Evolutionary conservation across 352 stramenopile species (phyloP), one percentile per base, ranked within the genome.

Genomic region (Phytophthora syringae): DNA sequence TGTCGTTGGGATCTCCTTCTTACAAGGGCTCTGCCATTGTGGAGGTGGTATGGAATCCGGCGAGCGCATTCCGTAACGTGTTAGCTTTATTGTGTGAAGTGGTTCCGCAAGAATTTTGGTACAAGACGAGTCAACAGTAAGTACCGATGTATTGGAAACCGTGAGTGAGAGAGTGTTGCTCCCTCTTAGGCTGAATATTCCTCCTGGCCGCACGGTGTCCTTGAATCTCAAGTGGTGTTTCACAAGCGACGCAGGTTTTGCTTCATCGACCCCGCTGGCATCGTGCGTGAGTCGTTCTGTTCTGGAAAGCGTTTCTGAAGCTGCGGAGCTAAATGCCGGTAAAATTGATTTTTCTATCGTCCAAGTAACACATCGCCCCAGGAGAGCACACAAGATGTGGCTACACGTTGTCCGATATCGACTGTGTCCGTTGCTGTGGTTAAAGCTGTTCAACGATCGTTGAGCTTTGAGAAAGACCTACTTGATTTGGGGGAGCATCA

Each of bases 401-500:
- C 52, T n/a, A 62, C 57, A 32, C 52, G 32, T 28, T 51, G 34
- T 49, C 61, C 58, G 20, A 51, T 72, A 21, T 76, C 80, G 2
- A 68, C 67, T 5, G 47, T 95, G n/a, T 63, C 81, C 12, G 79
- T 95, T 32, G 76, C 64, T 28, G 34, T 96, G 18, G 72, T 90
- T 21, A 96, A 94, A 67, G 69, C 82, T 25, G 70, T 81, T 6
- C 87, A 90, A 25, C 64, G 74, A 36, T 91, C 85, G 20, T 64
- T 96, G 6, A 77, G 76, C 37, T 67, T 94, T n/a, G 85, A 95
- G 15, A 59, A 63, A 3, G 85, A 90, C n/a, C 49, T 63, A 7
- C 55, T 96, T 37, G 85, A 96, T 60, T 76, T 96, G 43, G 86
- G 88, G 32, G 84, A 93, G 34, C 81, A 92, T 24, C 81, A 93